phyloP scores from a whole-genome alignment of 768 basidiomycete genomes.

The Lactarius evosmus region DNA sequence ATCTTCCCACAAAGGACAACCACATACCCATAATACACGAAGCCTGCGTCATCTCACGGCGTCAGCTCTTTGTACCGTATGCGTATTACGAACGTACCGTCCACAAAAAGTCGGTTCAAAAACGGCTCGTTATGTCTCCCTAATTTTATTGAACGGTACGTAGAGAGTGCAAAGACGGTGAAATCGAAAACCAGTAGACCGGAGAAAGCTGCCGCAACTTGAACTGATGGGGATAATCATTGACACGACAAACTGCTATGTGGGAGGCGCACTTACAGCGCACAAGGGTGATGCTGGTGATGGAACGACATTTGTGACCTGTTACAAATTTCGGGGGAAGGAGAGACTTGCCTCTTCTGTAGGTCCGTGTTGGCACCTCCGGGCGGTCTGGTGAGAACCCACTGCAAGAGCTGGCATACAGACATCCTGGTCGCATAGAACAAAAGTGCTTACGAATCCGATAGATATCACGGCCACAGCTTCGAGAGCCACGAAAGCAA shows the following conservation, averaged over 20 bases:
- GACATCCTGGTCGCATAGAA: background rate
- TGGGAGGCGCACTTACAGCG: background rate
- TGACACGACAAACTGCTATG: background rate
- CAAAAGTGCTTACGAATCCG: background rate
- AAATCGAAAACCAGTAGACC: conserved; percentile 27
- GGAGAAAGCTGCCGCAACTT: conserved; percentile 21
- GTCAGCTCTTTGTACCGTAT: background rate
- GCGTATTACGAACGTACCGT: conserved; percentile 15
- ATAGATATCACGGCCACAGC: background rate
- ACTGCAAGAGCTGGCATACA: background rate
- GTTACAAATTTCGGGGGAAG: background rate
- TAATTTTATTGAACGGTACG: conserved; percentile 18
- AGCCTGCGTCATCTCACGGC: conserved; percentile 2
- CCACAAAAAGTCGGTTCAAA: conserved; percentile 11
- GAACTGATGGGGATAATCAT: conserved; percentile 16
- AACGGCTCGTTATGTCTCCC: conserved; percentile 20
- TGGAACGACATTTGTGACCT: background rate
- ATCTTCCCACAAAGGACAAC: background rate
- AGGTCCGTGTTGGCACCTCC: too few species aligned
- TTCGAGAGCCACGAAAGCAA: conserved; percentile 19
- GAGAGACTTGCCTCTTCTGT: background rate
- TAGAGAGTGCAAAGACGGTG: conserved; percentile 27
- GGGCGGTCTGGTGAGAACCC: background rate
- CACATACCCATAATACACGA: conserved; percentile 23
- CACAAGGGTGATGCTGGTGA: background rate